phyloP scores from a whole-genome alignment of 768 basidiomycete species.

The Tulasnella sp. region DNA sequence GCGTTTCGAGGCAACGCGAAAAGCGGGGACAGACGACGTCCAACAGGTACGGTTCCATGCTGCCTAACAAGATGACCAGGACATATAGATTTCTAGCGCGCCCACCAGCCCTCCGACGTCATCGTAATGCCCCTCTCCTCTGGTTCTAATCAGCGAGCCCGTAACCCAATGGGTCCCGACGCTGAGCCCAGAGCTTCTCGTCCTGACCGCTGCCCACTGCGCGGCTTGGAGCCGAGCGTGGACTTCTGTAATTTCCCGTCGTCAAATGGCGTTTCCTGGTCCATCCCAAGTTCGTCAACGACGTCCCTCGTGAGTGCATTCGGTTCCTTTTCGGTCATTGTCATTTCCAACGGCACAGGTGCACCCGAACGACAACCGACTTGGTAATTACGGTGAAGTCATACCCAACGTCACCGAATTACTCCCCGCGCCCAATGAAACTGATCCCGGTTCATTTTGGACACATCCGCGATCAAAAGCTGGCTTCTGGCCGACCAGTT shows the following conservation, averaged over 20 bases:
- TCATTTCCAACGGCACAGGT: neutral
- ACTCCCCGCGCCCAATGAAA: neutral
- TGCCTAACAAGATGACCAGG: conserved; percentile 1
- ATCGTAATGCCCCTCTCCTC: neutral
- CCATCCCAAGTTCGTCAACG: neutral
- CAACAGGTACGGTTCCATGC: neutral
- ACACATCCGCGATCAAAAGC: neutral
- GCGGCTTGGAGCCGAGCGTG: neutral
- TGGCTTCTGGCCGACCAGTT: neutral
- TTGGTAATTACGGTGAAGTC: neutral
- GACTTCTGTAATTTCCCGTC: neutral
- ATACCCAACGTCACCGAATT: neutral
- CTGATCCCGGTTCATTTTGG: neutral
- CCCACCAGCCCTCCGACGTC: neutral
- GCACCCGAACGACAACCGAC: neutral
- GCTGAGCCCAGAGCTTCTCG: neutral
- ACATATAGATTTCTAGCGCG: neutral
- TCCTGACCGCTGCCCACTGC: neutral
- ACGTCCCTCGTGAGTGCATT: neutral
- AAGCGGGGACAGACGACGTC: neutral
- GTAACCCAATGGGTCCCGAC: neutral
- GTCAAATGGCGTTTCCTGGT: neutral
- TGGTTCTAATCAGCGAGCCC: conserved; percentile 2
- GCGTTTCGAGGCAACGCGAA: neutral
- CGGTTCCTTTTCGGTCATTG: neutral